Conservation (phyloP, 2,329 filamentous ascomycete species). For the Fusarium mexicanum region DNA sequence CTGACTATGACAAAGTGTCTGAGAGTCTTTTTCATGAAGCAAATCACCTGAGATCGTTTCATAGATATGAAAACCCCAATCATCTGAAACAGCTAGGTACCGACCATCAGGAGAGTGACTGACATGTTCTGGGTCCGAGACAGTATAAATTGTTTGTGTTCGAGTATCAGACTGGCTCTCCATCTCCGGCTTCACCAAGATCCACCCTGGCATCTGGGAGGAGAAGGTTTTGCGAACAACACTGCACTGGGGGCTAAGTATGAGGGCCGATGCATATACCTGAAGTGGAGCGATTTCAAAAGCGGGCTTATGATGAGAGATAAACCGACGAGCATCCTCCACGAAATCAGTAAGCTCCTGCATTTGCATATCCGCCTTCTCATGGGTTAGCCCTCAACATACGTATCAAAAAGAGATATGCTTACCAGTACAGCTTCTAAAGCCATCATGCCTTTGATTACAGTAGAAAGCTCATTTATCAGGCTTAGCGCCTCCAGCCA, state of each 20-base stretch:
- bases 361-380: too few relatives aligned
- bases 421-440: neutral
- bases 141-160: neutral
- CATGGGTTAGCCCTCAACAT: too few relatives aligned
- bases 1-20: too few relatives aligned
- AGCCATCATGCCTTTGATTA: neutral
- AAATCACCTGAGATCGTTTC: neutral
- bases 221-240: neutral
- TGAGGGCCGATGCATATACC: rapidly evolving
- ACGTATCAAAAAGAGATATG: rapidly evolving
- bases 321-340: rapidly evolving
- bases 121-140: too few relatives aligned
- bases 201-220: rapidly evolving
- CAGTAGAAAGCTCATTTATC: rapidly evolving
- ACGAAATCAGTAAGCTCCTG: neutral
- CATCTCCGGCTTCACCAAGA: neutral
- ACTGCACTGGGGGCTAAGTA: rapidly evolving
- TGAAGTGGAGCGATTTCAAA: rapidly evolving
- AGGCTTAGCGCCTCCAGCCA: neutral
- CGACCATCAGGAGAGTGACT: neutral
- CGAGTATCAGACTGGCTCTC: rapidly evolving
- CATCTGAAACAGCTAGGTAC: neutral
- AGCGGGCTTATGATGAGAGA: rapidly evolving
- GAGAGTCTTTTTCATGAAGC: neutral
- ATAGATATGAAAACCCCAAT: too few relatives aligned